phyloP scores from a whole-genome alignment of 1,139 yeast genomes.

The Citeromyces hawaiiensis region DNA sequence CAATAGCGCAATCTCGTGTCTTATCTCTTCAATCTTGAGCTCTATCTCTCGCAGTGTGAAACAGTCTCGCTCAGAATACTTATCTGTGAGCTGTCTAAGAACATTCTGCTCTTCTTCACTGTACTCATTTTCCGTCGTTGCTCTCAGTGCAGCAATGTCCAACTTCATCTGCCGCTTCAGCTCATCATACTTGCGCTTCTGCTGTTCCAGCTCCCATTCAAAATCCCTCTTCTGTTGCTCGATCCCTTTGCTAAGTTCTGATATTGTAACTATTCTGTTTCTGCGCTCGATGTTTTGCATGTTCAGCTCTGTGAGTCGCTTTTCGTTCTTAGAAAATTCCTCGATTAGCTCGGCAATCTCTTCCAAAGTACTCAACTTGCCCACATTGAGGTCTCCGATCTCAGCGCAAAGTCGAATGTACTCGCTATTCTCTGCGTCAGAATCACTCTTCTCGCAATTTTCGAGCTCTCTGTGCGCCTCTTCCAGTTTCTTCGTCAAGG shows the following conservation, averaged over 20 bases:
- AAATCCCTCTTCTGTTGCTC: constrained; percentile 17
- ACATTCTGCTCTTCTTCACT: constrained; percentile 27
- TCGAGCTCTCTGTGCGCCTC: neutral
- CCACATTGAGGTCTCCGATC: neutral
- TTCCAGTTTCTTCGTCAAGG: neutral
- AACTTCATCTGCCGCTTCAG: constrained; percentile 10
- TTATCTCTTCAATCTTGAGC: constrained; percentile 19
- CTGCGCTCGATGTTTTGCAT: neutral
- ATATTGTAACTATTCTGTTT: neutral
- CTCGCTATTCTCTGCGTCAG: neutral
- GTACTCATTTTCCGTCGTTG: constrained; percentile 22
- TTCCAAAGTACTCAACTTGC: neutral
- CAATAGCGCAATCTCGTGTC: constrained; percentile 20
- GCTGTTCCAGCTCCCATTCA: constrained; percentile 21
- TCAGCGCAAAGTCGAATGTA: neutral
- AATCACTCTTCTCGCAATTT: neutral
- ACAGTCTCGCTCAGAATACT: constrained; percentile 25
- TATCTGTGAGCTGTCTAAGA: constrained; percentile 28
- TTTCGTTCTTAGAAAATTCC: constrained; percentile 1
- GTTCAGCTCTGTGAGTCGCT: neutral
- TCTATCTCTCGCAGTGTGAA: constrained; percentile 25
- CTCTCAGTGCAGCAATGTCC: neutral
- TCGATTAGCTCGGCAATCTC: constrained; percentile 4
- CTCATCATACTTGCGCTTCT: constrained; percentile 1
- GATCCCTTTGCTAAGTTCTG: neutral